Conservation (phyloP, 331 rosid genomes). For the Malus hybrid region DNA sequence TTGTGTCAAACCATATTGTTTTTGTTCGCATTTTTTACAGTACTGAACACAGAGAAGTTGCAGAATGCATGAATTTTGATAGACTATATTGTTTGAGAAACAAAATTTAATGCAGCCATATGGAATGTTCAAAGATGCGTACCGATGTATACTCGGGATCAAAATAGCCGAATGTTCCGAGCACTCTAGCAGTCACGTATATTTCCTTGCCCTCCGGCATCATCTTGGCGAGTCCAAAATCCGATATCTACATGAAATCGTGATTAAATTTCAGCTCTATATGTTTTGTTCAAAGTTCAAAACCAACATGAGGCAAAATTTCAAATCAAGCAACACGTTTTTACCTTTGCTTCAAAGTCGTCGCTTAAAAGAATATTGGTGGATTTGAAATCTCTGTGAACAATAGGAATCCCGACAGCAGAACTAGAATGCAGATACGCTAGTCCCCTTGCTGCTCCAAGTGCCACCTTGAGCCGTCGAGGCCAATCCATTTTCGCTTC, state of each 20-base stretch:
- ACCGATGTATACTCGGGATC: constrained; percentile 96
- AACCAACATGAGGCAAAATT: neutral
- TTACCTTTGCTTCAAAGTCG: constrained; percentile 70
- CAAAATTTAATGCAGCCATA: neutral
- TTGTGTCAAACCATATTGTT: neutral
- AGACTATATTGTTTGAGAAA: neutral
- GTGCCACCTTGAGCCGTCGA: constrained; percentile 66
- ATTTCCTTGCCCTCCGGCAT: constrained; percentile 94
- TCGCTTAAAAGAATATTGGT: constrained; percentile 63
- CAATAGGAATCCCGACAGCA: constrained; percentile 73
- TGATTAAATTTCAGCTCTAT: neutral
- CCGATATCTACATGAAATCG: constrained; percentile 54
- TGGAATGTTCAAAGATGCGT: constrained; percentile 6
- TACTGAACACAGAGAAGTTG: neutral
- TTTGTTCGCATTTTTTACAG: neutral
- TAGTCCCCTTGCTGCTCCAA: constrained; percentile 90
- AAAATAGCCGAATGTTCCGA: constrained; percentile 95
- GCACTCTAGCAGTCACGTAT: constrained; percentile 72
- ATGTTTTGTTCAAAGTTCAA: neutral
- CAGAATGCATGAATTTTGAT: neutral
- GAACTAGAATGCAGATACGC: constrained; percentile 80
- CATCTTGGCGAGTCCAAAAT: constrained; percentile 91
- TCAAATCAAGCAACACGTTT: no score
- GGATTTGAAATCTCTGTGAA: constrained; percentile 88
- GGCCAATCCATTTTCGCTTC: constrained; percentile 78